Evolutionary conservation across 768 basidiomycete species (phyloP), one percentile per base, ranked within the genome.

Genomic region (Lyophyllum semitale): DNA sequence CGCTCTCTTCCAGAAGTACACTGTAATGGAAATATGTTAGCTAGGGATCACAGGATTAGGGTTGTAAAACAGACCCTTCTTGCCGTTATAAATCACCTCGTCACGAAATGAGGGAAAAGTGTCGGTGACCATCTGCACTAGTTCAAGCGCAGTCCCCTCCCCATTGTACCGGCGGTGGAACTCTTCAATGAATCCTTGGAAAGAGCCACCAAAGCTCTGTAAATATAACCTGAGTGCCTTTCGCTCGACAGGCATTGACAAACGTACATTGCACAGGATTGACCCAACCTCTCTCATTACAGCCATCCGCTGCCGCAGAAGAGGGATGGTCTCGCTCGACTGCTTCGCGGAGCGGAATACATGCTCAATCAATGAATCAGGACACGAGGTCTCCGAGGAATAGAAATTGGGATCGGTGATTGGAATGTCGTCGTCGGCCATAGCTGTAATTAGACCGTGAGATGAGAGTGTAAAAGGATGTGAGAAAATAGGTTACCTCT

Each of bases 1-100:
- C 1, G 93, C 87, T 30, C 93, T 85, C 67, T 96, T 96, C 90
- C 93, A 94, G 53, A 95, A 78, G 69, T 71, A 85, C 8, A 95
- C 91, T 93, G 49, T n/a, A 20, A 1, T 44, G 38, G 30, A 18
- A 42, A 18, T 38, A 48, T 17, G 37, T 47, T 18, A 44, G 53
- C 37, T 13, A 51, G 26, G 27, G 9, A 40, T 23, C 29, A 18
- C 20, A 29, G 29, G 25, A 26, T 51, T n/a, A 8, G 30, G 18
- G 6, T n/a, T n/a, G 18, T 17, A 15, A 32, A 38, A 22, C 37
- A 20, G 42, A 90, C 92, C 78, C 79, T 78, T 83, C 22, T 74
- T 75, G 25, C 83, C 87, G 37, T 85, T 73, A 58, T 80, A 79
- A 27, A 69, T 68, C 5, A 76, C 73, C 59, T 92, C 87, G 63